phyloP scores from a whole-genome alignment of 2,329 filamentous ascomycete species.

The Coleophoma crateriformis region DNA sequence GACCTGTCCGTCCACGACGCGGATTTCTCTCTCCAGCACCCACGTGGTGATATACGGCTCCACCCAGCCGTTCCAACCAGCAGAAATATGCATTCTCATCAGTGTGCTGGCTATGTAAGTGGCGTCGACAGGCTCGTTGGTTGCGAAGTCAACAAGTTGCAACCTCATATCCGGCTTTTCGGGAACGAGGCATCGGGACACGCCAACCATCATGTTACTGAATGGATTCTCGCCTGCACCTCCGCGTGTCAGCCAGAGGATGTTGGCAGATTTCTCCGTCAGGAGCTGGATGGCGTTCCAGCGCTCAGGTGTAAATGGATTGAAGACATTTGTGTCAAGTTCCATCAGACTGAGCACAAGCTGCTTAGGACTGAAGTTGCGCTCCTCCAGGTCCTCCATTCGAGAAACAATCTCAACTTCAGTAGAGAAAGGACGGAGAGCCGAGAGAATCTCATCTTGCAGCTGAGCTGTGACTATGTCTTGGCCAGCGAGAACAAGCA shows the following conservation, averaged over 20 bases:
- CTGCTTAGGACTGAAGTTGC: background rate
- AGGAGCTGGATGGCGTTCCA: constrained; percentile 14
- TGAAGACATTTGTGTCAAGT: constrained; percentile 24
- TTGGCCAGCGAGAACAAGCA: background rate
- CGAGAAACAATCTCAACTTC: background rate
- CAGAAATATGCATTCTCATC: constrained; percentile 4
- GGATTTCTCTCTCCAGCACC: constrained; percentile 12
- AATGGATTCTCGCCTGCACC: constrained; percentile 8
- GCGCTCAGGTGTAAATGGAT: constrained; percentile 12
- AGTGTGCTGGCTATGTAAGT: constrained; percentile 6
- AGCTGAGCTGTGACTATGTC: background rate
- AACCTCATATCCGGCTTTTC: constrained; percentile 10
- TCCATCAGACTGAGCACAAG: constrained; percentile 19
- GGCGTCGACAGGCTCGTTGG: background rate
- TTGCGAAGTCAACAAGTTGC: constrained; percentile 11
- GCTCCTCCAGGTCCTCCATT: background rate
- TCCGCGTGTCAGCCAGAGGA: constrained; percentile 15
- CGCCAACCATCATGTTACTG: constrained; percentile 6
- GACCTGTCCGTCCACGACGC: constrained; percentile 5
- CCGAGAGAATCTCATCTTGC: background rate
- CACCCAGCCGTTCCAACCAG: background rate
- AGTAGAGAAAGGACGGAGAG: background rate
- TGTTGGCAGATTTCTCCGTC: constrained; percentile 5
- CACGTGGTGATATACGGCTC: constrained; percentile 5
- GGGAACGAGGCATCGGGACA: constrained; percentile 2